Percentiles rank a stretch among this genome's conserved stretches.
Evolutionary conservation across 805 yeast genomes (phyloP).

Genomic region (Teunomyces atbi): DNA sequence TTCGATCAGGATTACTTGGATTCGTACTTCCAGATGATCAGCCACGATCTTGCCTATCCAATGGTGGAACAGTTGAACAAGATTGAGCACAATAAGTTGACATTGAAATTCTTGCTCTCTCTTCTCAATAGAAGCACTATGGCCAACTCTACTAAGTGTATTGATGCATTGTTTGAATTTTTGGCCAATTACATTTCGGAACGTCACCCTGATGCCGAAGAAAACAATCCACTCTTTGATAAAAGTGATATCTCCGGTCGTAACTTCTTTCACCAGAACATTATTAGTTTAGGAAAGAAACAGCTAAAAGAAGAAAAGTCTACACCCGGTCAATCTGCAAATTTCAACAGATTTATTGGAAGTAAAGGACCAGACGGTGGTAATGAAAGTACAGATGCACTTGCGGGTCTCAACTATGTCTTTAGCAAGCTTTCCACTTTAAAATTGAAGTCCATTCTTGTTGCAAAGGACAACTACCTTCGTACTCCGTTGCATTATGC

Average conservation of each 20-base stretch:
- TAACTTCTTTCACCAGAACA: constrained; percentile 81
- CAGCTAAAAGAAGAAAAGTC: constrained; percentile 39
- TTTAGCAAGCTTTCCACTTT: constrained; percentile 44
- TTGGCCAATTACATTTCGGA: constrained; percentile 32
- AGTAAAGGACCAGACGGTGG: constrained; percentile 38
- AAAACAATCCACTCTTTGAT: constrained; percentile 39
- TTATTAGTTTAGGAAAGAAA: constrained; percentile 74
- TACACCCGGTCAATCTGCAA: constrained; percentile 39
- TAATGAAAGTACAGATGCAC: constrained; percentile 50
- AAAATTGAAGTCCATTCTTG: constrained; percentile 29
- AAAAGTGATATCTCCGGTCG: constrained; percentile 75
- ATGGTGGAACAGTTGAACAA: constrained; percentile 41
- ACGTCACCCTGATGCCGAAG: constrained; percentile 1
- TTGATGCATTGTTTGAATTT: constrained; percentile 51
- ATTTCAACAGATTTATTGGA: constrained; percentile 24
- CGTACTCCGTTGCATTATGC: constrained; percentile 91
- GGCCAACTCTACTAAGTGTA: constrained; percentile 52
- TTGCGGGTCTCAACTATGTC: constrained; percentile 58
- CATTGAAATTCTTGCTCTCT: constrained; percentile 55
- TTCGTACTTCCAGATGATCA: constrained; percentile 22
- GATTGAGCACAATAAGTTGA: constrained; percentile 42
- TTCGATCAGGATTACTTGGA: constrained; percentile 24
- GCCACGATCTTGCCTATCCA: constrained; percentile 42
- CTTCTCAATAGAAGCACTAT: constrained; percentile 65
- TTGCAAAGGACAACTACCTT: constrained; percentile 69